Base-by-base conservation (phyloP, 2,329 filamentous ascomycete genomes). In the Trichoderma brevicompactum region DNA sequence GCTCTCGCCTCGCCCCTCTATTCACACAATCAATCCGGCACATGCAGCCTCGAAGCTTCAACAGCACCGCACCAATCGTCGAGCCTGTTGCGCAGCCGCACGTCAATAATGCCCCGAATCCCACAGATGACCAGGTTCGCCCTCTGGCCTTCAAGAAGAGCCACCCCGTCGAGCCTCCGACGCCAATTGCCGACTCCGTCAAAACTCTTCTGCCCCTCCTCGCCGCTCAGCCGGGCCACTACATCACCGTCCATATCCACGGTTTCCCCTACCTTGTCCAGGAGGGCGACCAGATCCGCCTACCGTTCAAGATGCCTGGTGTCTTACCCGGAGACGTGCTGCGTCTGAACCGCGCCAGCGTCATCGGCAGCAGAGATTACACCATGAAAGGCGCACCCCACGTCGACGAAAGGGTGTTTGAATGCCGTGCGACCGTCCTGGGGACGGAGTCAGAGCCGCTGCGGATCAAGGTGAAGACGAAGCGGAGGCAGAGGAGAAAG, bases 351-450 rank as follows among this genome's bases (percentile, higher is more conserved):
- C 89, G 93, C 64, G 95, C 93, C 28, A 89, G 87, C 46, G 82
- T 89, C 62, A 80, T 99, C 50, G 95, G 95, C 34, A 94, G 89
- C 70, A 85, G 95, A 69, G 94, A 98, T 77, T 96, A 92, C 79
- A 97, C 94, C 5, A 82, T 98, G 69, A 92, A 93, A 77, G 92
- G 91, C 5, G 80, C 85, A 5, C 88, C 91, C n/a, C 94, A 91
- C 74, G 80, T 98, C 68, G 93, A 97, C 76, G 90, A 94, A 77
- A 80, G 87, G 62, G 78, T 97, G 65, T 98, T 93, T 73, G 90
- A 92, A 75, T 97, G 93, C 78, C 86, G 93, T 66, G 92, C 94
- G 15, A 87, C 89, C 40, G 93, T 99, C 32, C 84, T 95, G 68
- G 94, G 93, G 6, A 87, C 90, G 7, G 95, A 98, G 80, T 86